Percentiles rank a stretch among this genome's conserved stretches.
Evolutionary conservation across 495 filamentous ascomycete genomes (phyloP).

Genomic region (Aspergillus baeticus): DNA sequence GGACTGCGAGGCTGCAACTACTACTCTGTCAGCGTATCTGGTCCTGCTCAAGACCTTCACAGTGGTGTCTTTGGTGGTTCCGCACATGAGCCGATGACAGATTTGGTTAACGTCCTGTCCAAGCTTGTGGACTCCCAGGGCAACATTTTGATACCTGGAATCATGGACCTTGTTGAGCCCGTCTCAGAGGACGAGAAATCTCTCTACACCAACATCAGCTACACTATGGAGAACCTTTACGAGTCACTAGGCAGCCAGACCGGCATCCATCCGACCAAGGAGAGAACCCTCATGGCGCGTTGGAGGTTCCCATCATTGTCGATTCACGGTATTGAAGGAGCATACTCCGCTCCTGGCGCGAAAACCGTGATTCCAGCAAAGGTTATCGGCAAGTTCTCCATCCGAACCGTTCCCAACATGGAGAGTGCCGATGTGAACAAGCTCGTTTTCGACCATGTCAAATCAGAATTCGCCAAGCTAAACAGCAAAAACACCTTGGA

Average conservation of each 20-base stretch:
- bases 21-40: slow-evolving; percentile 83
- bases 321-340: slow-evolving; percentile 95
- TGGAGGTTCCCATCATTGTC: slow-evolving; percentile 94
- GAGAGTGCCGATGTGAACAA: slow-evolving; percentile 83
- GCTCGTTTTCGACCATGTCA: slow-evolving; percentile 75
- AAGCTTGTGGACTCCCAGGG: slow-evolving; percentile 85
- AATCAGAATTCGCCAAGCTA: slow-evolving; percentile 76
- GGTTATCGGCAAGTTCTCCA: slow-evolving; percentile 96
- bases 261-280: slow-evolving; percentile 79
- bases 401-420: slow-evolving; percentile 97
- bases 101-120: slow-evolving; percentile 76
- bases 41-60: slow-evolving; percentile 91
- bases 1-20: slow-evolving; percentile 97
- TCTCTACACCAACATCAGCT: slow-evolving; percentile 82
- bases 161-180: slow-evolving; percentile 88
- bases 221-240: slow-evolving; percentile 93
- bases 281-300: slow-evolving; percentile 86
- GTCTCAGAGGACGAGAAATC: slow-evolving; percentile 80
- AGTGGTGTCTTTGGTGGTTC: slow-evolving; percentile 95
- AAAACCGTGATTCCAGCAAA: slow-evolving; percentile 99
- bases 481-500: slow-evolving; percentile 87
- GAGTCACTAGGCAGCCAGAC: slow-evolving; percentile 86
- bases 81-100: slow-evolving; percentile 97
- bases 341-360: slow-evolving; percentile 87
- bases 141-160: slow-evolving; percentile 84